A percentile compares a stretch with the other conserved stretches of the same genome.
Evolutionary conservation across 805 yeast species (phyloP).

Genomic region (Jamesozyma jinghongensis): DNA sequence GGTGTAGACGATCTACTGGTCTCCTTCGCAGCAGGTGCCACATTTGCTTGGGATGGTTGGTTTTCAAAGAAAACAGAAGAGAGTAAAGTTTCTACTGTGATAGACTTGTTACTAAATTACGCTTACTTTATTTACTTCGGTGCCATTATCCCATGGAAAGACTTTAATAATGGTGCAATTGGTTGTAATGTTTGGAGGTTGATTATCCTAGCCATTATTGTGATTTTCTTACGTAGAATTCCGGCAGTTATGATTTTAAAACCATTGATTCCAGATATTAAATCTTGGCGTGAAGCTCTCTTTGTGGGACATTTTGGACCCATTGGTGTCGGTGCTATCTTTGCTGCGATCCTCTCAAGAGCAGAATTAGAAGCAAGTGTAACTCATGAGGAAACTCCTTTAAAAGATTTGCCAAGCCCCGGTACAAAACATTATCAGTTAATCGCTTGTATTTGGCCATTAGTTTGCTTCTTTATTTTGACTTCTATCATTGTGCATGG

Average conservation of each 20-base stretch:
- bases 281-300: constrained; percentile 87
- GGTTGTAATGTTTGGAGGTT: constrained; percentile 77
- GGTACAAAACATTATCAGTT: constrained; percentile 48
- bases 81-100: constrained; percentile 81
- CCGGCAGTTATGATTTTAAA: constrained; percentile 73
- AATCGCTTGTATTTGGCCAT: constrained; percentile 69
- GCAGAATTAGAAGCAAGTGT: constrained; percentile 52
- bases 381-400: constrained; percentile 48
- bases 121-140: constrained; percentile 87
- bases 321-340: constrained; percentile 89
- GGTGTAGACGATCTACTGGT: constrained; percentile 87
- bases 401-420: constrained; percentile 37
- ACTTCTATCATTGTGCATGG: constrained; percentile 86
- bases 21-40: constrained; percentile 87
- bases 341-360: constrained; percentile 73
- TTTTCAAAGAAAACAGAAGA: constrained; percentile 76
- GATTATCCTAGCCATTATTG: constrained; percentile 61
- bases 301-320: constrained; percentile 97
- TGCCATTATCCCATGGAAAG: constrained; percentile 81
- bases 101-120: constrained; percentile 72
- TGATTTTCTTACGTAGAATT: constrained; percentile 66
- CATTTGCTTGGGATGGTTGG: constrained; percentile 92
- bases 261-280: constrained; percentile 77
- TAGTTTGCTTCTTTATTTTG: constrained; percentile 68
- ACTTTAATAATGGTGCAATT: constrained; percentile 50